These are phyloP conservation scores for Bullera alba DNA, from an alignment of 768 basidiomycete species.

Conservation along the genomic window DNA sequence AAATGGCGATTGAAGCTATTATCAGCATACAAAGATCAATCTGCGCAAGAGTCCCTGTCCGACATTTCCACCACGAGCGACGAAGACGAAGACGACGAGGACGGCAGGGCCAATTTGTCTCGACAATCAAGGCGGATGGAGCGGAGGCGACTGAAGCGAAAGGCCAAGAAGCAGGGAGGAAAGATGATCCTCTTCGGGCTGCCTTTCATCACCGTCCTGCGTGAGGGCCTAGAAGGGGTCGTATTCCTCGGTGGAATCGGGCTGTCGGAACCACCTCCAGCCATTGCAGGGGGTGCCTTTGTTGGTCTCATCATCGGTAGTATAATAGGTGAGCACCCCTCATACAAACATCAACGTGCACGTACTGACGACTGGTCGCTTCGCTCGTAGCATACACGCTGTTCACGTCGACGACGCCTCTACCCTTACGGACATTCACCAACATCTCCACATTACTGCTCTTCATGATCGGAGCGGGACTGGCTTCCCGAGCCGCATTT, in stretches of 20 bases:
- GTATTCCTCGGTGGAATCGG: constrained; percentile 75
- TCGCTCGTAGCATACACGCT: constrained; percentile 13
- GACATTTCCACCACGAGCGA: constrained; percentile 9
- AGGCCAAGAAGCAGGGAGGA: constrained; percentile 5
- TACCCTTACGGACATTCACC: constrained; percentile 76
- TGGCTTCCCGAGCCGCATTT: constrained; percentile 75
- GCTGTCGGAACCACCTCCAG: constrained; percentile 67
- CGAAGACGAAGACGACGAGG: constrained; percentile 25
- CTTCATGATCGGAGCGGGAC: constrained; percentile 81
- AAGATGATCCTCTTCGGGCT: constrained; percentile 80
- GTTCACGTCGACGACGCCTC: constrained; percentile 14
- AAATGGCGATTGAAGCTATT: constrained; percentile 86
- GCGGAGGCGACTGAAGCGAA: constrained; percentile 7
- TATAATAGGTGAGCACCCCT: constrained; percentile 52
- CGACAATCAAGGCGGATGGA: not conserved
- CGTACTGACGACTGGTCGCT: not conserved
- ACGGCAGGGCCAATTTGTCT: not conserved
- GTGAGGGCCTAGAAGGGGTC: constrained; percentile 86
- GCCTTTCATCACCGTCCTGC: constrained; percentile 78
- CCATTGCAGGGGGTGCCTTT: constrained; percentile 81
- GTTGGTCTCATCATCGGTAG: constrained; percentile 70
- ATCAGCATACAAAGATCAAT: constrained; percentile 55
- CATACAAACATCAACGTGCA: not conserved
- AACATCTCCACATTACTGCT: constrained; percentile 81
- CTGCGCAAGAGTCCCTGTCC: not conserved